Base-by-base conservation (phyloP, 2,329 filamentous ascomycete species). In the Diaporthe sp. region DNA sequence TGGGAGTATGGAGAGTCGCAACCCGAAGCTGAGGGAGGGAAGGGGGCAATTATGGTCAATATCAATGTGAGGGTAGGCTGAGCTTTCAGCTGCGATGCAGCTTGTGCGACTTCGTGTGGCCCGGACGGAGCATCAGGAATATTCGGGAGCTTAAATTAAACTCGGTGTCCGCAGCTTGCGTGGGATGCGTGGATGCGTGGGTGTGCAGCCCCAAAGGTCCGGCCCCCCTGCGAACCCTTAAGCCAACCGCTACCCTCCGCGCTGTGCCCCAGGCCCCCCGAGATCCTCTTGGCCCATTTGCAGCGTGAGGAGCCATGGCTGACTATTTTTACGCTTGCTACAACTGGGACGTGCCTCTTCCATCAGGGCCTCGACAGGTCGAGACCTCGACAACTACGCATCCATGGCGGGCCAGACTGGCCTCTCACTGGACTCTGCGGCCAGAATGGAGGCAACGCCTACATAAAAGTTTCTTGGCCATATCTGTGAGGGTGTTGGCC, bases 91-190 rank as follows among this genome's bases (percentile, higher is more conserved):
- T 68, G 44, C 28, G 7, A 17, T 42, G 47, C 47, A 25, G 22
- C 47, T 15, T 31, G 47, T 68, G 65, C 65, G 28, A 25, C 65
- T 0, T 49, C 20, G 28, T 1, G 12, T 15, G 47, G 31, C 65
- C 65, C 65, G 31, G 65, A 25, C 60, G 60, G 39, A 28, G 25
- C 47, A 68, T 37, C 44, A 68, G 44, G 47, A 53, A 53, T 34
- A 15, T 51, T 34, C 65, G 65, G 65, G 47, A 68, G 65, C 65
- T 51, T 68, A 68, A 68, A 68, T 68, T 68, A 68, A 68, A 68
- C 65, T 68, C 31, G 65, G 65, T 42, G 65, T 39, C 47, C 47
- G 47, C 44, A 39, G 22, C 37, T 31, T 28, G 31, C 34, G 65
- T 53, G 47, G 47, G 47, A 51, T 67, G 63, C 31, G 6, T 31